Evolutionary conservation across 1,139 yeast species (phyloP).

Genomic region (Sugiyamaella neomexicana): DNA sequence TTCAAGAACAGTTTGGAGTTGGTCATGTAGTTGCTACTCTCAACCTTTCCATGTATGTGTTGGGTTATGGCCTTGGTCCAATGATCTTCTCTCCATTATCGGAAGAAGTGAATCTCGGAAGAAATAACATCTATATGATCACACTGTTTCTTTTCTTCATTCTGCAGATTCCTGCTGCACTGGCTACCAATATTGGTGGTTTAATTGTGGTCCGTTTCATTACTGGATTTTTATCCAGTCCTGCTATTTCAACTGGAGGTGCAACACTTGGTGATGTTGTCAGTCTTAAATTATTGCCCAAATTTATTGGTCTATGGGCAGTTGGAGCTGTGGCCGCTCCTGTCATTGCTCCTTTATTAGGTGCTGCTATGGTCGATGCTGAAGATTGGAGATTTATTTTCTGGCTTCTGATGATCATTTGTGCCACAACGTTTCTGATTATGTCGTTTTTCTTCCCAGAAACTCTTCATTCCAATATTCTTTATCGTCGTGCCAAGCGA

Average conservation of each 20-base stretch:
- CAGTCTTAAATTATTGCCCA: slow-evolving; percentile 30
- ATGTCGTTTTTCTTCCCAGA: slow-evolving; percentile 51
- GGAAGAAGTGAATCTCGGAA: slow-evolving; percentile 52
- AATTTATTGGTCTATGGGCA: slow-evolving; percentile 50
- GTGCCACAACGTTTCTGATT: slow-evolving; percentile 43
- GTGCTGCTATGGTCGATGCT: slow-evolving; percentile 50
- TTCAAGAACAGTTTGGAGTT: slow-evolving; percentile 48
- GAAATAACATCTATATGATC: slow-evolving; percentile 52
- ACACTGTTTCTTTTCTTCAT: slow-evolving; percentile 56
- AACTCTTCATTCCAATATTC: slow-evolving; percentile 49
- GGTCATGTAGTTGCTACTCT: slow-evolving; percentile 48
- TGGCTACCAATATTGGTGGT: slow-evolving; percentile 49
- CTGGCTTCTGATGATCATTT: slow-evolving; percentile 49
- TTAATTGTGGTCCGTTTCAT: slow-evolving; percentile 67
- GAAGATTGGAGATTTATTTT: slow-evolving; percentile 44
- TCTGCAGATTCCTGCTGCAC: slow-evolving; percentile 50
- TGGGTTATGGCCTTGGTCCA: slow-evolving; percentile 59
- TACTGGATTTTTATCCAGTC: slow-evolving; percentile 76
- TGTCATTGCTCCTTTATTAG: slow-evolving; percentile 59
- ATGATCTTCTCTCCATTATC: slow-evolving; percentile 55
- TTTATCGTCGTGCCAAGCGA: slow-evolving; percentile 50
- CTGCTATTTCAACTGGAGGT: slow-evolving; percentile 82
- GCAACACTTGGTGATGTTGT: slow-evolving; percentile 71
- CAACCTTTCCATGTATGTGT: slow-evolving; percentile 54
- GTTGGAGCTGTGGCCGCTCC: slow-evolving; percentile 60